Base-by-base conservation (phyloP, 345 rosid species). In the Eucalyptus globulus region DNA sequence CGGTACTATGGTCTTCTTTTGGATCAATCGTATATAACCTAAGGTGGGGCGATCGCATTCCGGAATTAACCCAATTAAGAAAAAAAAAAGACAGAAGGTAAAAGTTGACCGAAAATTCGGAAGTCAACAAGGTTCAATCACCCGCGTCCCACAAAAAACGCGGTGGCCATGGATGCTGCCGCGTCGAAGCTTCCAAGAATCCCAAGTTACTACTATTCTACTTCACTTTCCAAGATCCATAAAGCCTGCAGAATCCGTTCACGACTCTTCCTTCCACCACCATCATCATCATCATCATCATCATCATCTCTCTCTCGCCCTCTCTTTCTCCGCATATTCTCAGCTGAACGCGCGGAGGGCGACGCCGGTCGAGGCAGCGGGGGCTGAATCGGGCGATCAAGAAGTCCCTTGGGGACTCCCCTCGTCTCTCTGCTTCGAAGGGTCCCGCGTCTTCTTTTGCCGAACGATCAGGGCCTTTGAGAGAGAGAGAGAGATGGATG, bases 201-300 rank as follows among this genome's bases (percentile, higher is more conserved):
- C 27, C 27, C 47, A 21, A 12, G 4, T 13, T 12, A 24, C 8
- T 4, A 11, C 9, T 29, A 8, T n/a, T 34, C 40, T 40, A 34
- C 44, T 72, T 34, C 44, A 19, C 44, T 72, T 72, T 10, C 81
- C 81, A 72, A 72, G 44, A 10, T 72, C 45, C 26, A 72, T 72
- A 72, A 72, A 19, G 26, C 6, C 45, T 34, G 81, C 44, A 72
- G 45, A 72, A 3, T 5, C 19, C 44, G 40, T 37, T 2, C 81
- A 5, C 81, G 44, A 19, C 27, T 22, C 45, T 72, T 72, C 44
- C 81, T 44, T 69, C 45, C 4, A 19, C 21, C 43, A 9, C 37
- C 80, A 53, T 0, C 69, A 27, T 9, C 54, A 4, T 4, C 54
- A 16, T 3, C 21, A 7, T 1, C 54, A 15, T 1, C 51, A 14